Evolutionary conservation across 768 basidiomycete genomes (phyloP).

Genomic region (Gautieria morchelliformis): DNA sequence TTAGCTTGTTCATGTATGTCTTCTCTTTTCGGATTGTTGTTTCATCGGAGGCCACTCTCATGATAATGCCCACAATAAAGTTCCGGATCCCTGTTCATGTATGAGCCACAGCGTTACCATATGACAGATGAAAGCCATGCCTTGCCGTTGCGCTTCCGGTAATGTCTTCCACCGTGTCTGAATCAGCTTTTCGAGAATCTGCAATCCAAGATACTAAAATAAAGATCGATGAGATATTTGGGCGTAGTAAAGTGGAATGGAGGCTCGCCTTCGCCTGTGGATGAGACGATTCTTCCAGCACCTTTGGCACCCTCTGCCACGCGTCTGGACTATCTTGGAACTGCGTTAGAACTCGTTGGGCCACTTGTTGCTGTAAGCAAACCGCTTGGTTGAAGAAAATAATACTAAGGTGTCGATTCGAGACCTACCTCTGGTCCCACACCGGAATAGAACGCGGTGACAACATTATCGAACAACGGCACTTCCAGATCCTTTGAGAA

Average conservation of each 20-base stretch:
- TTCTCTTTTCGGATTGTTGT: constrained; percentile 30
- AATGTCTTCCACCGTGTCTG: constrained; percentile 38
- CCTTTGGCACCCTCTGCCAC: constrained; percentile 38
- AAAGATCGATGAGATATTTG: background rate
- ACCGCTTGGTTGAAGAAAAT: background rate
- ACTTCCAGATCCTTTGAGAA: constrained; percentile 34
- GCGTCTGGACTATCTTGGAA: constrained; percentile 41
- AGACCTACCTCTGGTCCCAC: constrained; percentile 28
- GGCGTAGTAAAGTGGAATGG: background rate
- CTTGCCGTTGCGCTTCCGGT: constrained; percentile 34
- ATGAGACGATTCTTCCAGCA: constrained; percentile 31
- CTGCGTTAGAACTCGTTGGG: constrained; percentile 36
- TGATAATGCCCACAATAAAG: constrained; percentile 37
- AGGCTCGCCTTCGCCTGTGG: constrained; percentile 30
- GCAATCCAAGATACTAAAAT: constrained; percentile 34
- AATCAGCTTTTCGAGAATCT: constrained; percentile 40
- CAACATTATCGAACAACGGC: constrained; percentile 33
- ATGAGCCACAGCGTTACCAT: constrained; percentile 1
- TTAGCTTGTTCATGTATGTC: constrained; percentile 37
- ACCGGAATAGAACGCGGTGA: constrained; percentile 33
- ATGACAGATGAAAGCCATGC: constrained; percentile 13
- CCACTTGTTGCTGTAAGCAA: constrained; percentile 30
- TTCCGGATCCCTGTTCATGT: constrained; percentile 30
- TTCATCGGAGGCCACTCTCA: constrained; percentile 34
- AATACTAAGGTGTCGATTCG: background rate